Percentiles rank a stretch among this genome's conserved stretches.
Conservation (phyloP, 768 basidiomycete genomes). For the Mycena albidolilacea region DNA sequence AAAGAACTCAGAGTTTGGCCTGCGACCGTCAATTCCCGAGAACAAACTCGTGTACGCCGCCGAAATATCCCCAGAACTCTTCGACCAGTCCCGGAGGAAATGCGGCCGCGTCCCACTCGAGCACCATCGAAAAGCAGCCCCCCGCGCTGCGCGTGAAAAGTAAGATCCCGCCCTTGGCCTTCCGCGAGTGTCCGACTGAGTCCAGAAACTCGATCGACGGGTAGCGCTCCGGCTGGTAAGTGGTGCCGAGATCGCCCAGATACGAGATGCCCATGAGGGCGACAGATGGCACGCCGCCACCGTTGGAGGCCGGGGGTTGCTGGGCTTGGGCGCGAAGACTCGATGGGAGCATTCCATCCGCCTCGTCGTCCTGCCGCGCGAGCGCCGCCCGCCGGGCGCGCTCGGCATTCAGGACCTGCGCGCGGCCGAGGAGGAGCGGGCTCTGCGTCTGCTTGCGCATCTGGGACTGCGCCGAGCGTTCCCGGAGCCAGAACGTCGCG, state of each 20-base stretch:
- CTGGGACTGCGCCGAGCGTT: constrained; percentile 35
- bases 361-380: constrained; percentile 33
- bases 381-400: constrained; percentile 33
- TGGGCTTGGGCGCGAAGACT: not conserved
- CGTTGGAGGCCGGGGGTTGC: not conserved
- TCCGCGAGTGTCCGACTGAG: constrained; percentile 34
- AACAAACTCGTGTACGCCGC: constrained; percentile 22
- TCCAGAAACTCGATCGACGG: constrained; percentile 36
- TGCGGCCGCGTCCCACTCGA: constrained; percentile 31
- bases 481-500: constrained; percentile 41
- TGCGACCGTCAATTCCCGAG: not conserved
- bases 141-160: constrained; percentile 34
- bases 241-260: constrained; percentile 25
- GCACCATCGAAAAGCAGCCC: constrained; percentile 30
- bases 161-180: constrained; percentile 33
- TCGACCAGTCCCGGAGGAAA: constrained; percentile 35
- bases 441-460: constrained; percentile 37
- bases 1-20: constrained; percentile 1
- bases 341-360: constrained; percentile 23
- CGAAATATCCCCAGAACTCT: constrained; percentile 29
- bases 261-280: constrained; percentile 39
- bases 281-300: constrained; percentile 8
- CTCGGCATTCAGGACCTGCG: constrained; percentile 35
- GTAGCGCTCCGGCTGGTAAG: constrained; percentile 26
- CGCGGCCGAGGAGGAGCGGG: constrained; percentile 37